Percentiles rank a stretch among this genome's conserved stretches.
These are phyloP conservation scores for Xerocomellus intermedius DNA, from an alignment of 768 basidiomycete species.

Conservation along the genomic window DNA sequence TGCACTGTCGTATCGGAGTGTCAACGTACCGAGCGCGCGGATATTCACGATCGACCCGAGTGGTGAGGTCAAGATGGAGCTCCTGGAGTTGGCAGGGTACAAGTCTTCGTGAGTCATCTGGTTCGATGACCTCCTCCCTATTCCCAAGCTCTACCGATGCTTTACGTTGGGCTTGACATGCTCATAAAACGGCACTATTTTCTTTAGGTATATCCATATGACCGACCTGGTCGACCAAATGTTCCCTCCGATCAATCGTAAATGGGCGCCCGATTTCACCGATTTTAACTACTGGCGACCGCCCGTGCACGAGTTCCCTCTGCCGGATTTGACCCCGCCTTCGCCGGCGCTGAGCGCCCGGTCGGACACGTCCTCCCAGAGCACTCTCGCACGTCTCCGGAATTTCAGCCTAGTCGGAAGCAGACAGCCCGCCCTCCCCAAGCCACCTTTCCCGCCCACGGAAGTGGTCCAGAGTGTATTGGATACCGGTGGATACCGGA, in stretches of 20 bases:
- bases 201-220: slow-evolving; percentile 90
- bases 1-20: slow-evolving; percentile 94
- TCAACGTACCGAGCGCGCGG: slow-evolving; percentile 88
- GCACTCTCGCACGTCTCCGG: slow-evolving; percentile 69
- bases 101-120: slow-evolving; percentile 76
- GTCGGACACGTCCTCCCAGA: slow-evolving; percentile 79
- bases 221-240: slow-evolving; percentile 99
- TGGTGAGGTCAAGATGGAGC: slow-evolving; percentile 95
- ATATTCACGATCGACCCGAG: slow-evolving; percentile 97
- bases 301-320: slow-evolving; percentile 70
- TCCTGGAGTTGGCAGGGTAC: slow-evolving; percentile 95
- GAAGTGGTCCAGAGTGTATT: not conserved
- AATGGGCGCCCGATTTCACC: slow-evolving; percentile 87
- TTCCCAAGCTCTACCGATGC: not conserved
- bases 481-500: slow-evolving; percentile 31
- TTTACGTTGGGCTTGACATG: not conserved
- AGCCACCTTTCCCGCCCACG: slow-evolving; percentile 29
- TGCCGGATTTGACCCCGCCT: slow-evolving; percentile 81
- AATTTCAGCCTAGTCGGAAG: slow-evolving; percentile 74
- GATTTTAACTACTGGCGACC: slow-evolving; percentile 97
- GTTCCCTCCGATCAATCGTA: slow-evolving; percentile 94
- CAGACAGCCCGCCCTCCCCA: slow-evolving; percentile 35
- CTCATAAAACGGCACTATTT: not conserved
- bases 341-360: slow-evolving; percentile 94
- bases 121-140: not conserved